A percentile compares a stretch with the other conserved stretches of the same genome.
Evolutionary conservation across 164 flowering plant species (phyloP).

Genomic region (Brasenia schreberi): DNA sequence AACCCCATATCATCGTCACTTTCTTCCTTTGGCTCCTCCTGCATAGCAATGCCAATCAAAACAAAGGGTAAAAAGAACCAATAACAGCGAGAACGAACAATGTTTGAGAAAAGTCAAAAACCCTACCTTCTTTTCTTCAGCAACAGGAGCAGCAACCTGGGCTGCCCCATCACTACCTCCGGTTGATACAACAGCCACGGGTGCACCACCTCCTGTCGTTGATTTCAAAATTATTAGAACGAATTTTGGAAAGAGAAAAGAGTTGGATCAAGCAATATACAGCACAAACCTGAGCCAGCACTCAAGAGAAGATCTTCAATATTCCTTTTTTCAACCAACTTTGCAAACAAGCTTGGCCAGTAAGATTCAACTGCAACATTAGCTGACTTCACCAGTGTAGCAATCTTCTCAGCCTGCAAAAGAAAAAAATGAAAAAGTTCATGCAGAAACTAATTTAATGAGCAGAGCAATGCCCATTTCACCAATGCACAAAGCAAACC

Average conservation of each 20-base stretch:
- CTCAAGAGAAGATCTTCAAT: conserved; percentile 8
- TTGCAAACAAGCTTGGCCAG: conserved; percentile 12
- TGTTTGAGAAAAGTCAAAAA: neutral
- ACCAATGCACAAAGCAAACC: no score
- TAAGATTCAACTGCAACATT: conserved; percentile 7
- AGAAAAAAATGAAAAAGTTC: no score
- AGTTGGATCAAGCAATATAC: neutral
- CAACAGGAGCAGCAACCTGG: conserved; percentile 9
- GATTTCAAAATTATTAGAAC: neutral
- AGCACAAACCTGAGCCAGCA: conserved; percentile 9
- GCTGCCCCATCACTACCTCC: conserved; percentile 4
- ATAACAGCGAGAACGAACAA: neutral
- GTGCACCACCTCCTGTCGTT: conserved; percentile 10
- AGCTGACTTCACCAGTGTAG: conserved; percentile 5
- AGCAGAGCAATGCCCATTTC: neutral
- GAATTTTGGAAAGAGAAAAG: neutral
- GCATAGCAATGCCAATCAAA: neutral
- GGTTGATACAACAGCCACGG: conserved; percentile 1
- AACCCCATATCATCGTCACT: conserved; percentile 7
- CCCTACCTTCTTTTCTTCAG: conserved; percentile 6
- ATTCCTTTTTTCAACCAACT: conserved; percentile 8
- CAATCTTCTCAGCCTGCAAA: conserved; percentile 10
- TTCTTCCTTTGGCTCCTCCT: conserved; percentile 7
- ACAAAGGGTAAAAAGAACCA: neutral
- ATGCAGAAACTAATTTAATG: no score